Evolutionary conservation across 768 basidiomycete genomes (phyloP).

Genomic region (Strobilomyces dryophilus): DNA sequence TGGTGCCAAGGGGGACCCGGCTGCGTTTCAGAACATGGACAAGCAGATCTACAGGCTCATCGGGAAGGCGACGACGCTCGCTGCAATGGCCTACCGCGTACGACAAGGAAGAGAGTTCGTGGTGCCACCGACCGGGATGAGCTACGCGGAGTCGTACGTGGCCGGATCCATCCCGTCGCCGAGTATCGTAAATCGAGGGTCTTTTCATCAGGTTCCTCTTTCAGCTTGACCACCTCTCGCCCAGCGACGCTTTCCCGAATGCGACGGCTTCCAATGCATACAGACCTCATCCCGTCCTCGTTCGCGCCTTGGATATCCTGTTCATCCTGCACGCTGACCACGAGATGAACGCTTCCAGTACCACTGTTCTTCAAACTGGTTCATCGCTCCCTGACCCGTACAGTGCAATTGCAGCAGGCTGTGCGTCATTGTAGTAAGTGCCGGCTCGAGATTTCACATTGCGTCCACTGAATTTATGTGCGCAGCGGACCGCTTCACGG

Average conservation of each 20-base stretch:
- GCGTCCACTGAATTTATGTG: neutral
- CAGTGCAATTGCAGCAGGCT: constrained; percentile 83
- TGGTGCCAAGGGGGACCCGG: constrained; percentile 58
- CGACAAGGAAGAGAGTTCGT: constrained; percentile 90
- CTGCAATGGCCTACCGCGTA: constrained; percentile 94
- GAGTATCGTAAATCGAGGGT: neutral
- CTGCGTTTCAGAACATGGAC: constrained; percentile 77
- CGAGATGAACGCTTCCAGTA: constrained; percentile 83
- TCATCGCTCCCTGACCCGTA: constrained; percentile 91
- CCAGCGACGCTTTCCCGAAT: constrained; percentile 25
- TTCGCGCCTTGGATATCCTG: constrained; percentile 81
- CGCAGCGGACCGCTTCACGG: constrained; percentile 41
- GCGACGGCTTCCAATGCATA: constrained; percentile 46
- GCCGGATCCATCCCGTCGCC: neutral
- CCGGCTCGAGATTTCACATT: neutral
- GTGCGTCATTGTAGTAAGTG: constrained; percentile 84
- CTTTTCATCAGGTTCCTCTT: constrained; percentile 64
- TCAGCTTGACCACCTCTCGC: constrained; percentile 76
- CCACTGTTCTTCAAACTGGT: constrained; percentile 83
- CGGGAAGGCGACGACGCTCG: constrained; percentile 85
- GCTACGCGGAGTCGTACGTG: constrained; percentile 74
- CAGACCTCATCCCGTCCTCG: constrained; percentile 77
- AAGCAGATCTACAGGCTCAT: constrained; percentile 88
- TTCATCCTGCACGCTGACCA: constrained; percentile 91
- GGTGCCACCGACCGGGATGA: constrained; percentile 73